Evolutionary conservation across 1,284 basidiomycete species (phyloP), one percentile per base, ranked within the genome.

Genomic region (Waitea zeae): DNA sequence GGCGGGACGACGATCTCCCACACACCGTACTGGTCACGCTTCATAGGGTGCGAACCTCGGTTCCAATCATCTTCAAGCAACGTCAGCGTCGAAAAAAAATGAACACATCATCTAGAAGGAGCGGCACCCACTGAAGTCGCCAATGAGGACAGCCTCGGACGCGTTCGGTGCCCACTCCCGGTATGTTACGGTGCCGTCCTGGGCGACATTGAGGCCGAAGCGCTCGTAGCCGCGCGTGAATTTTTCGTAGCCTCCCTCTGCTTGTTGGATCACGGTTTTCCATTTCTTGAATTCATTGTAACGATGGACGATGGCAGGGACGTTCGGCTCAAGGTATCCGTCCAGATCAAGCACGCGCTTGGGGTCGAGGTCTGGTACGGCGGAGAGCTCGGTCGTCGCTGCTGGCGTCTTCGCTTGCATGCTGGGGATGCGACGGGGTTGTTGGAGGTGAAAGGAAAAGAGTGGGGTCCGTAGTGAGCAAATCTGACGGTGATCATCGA

Each of bases 161-260:
- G 80, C 92, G 46, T 86, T 88, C 0, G 93, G 90, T 4, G 93
- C 93, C 93, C 93, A 98, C 52, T 98, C 93, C 46, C 83, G 67
- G 53, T 97, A 98, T 5, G 69, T 59, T 26, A 97, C 71, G 19
- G 78, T 66, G 34, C 76, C 76, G 37, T 81, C 68, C 15, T 58
- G 51, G 32, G 65, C 63, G 28, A 88, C 67, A 38, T 82, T 78
- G 45, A 98, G 64, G 26, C 93, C 93, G 59, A 83, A 86, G 42
- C 70, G 72, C 43, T 79, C 64, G 58, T 90, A 95, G 11, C 89
- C 88, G 49, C 77, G 72, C 3, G 86, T 80, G 54, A 97, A 98
- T 5, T 63, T 60, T 36, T 90, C 88, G 47, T 90, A 84, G 20
- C 93, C 89, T 30, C 87, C 87, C 58, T 96, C 90, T 42, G 70